Evolutionary conservation across 2,329 filamentous ascomycete genomes (phyloP).

Genomic region (Xylariaceae sp.): DNA sequence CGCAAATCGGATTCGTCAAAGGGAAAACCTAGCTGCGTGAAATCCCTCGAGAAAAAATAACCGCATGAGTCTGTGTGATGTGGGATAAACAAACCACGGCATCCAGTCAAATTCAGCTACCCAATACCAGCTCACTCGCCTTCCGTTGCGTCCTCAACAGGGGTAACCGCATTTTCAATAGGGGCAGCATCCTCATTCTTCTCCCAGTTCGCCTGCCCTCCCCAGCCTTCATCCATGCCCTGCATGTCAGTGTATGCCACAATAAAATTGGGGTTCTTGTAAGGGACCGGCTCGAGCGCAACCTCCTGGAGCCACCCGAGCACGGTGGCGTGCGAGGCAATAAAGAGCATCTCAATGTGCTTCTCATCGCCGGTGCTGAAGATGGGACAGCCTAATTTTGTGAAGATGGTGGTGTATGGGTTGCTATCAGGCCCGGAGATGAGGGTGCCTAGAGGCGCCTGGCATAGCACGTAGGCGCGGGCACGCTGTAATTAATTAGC

Average conservation of each 20-base stretch:
- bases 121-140: no score
- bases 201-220: conserved; percentile 19
- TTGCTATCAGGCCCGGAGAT: conserved; percentile 50
- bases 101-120: no score
- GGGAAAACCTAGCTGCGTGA: no score
- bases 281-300: conserved; percentile 33
- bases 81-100: no score
- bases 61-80: no score
- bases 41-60: no score
- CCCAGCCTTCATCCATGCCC: conserved; percentile 18
- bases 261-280: conserved; percentile 37
- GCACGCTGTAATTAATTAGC: conserved; percentile 40
- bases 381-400: conserved; percentile 55
- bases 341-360: conserved; percentile 58
- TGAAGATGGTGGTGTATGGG: conserved; percentile 34
- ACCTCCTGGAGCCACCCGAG: conserved; percentile 58
- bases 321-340: conserved; percentile 47
- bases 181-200: not conserved
- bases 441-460: conserved; percentile 45
- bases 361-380: conserved; percentile 60
- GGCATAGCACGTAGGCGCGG: conserved; percentile 55
- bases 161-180: no score
- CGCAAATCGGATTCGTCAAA: no score
- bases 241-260: conserved; percentile 24
- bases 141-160: no score